phyloP scores from a whole-genome alignment of 1,139 yeast species.

The Suhomyces bokatorum region DNA sequence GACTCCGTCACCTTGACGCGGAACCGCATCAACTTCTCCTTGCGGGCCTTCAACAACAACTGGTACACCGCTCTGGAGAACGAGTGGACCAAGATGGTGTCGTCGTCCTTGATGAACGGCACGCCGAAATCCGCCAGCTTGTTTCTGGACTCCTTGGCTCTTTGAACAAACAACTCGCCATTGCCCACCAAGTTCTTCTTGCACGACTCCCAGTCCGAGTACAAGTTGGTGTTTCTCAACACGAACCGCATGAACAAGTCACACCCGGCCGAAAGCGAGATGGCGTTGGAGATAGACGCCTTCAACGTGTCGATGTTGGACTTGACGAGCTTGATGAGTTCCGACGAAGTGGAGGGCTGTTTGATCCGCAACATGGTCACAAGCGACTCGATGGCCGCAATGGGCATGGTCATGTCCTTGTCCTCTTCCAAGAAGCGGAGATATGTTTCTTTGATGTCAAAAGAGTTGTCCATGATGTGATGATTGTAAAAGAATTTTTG shows the following conservation, averaged over 20 bases:
- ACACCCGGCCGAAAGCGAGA: slow-evolving; percentile 95
- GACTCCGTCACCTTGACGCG: slow-evolving; percentile 92
- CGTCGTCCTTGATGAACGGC: slow-evolving; percentile 91
- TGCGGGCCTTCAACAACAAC: slow-evolving; percentile 71
- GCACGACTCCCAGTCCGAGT: slow-evolving; percentile 97
- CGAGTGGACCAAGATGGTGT: slow-evolving; percentile 86
- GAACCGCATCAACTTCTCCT: slow-evolving; percentile 71
- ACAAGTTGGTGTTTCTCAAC: slow-evolving; percentile 80
- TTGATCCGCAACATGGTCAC: slow-evolving; percentile 79
- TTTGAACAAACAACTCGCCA: slow-evolving; percentile 85
- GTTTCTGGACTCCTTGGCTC: slow-evolving; percentile 88
- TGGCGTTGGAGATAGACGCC: slow-evolving; percentile 80
- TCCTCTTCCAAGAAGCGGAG: slow-evolving; percentile 80
- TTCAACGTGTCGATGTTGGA: slow-evolving; percentile 75
- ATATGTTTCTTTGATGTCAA: slow-evolving; percentile 81
- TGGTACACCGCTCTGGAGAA: slow-evolving; percentile 88
- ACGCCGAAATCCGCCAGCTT: slow-evolving; percentile 87
- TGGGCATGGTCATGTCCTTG: slow-evolving; percentile 97
- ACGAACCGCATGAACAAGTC: slow-evolving; percentile 95
- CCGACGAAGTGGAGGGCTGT: slow-evolving; percentile 92
- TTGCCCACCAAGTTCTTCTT: slow-evolving; percentile 85
- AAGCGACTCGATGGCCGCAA: slow-evolving; percentile 94
- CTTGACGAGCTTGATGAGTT: slow-evolving; percentile 77
- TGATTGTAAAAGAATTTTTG: slow-evolving; percentile 4
- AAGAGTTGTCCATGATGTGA: slow-evolving; percentile 34